These are phyloP conservation scores for Aspergillus diversus DNA, from an alignment of 495 filamentous ascomycete genomes.

Conservation along the genomic window DNA sequence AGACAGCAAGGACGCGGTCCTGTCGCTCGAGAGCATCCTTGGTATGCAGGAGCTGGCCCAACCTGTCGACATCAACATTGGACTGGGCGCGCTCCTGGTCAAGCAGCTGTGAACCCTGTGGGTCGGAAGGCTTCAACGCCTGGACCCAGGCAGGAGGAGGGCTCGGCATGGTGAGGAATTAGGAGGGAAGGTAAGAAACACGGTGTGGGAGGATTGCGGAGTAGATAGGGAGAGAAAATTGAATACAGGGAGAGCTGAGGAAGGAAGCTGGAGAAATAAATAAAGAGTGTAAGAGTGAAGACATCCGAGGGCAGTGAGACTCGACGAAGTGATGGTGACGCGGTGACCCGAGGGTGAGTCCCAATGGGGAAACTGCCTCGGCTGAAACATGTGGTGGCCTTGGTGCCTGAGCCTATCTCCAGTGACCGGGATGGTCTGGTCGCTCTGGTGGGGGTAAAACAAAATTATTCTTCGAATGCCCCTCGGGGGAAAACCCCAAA, in stretches of 20 bases:
- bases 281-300: background rate
- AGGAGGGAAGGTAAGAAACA: conserved; percentile 31
- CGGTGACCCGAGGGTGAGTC: conserved; percentile 23
- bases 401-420: conserved; percentile 14
- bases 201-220: conserved; percentile 1
- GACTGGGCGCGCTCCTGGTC: conserved; percentile 62
- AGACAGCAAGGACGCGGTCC: conserved; percentile 54
- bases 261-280: conserved; percentile 4
- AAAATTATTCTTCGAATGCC: background rate
- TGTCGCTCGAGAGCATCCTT: conserved; percentile 58
- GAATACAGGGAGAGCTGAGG: conserved; percentile 13
- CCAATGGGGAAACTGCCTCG: conserved; percentile 28
- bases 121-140: conserved; percentile 61
- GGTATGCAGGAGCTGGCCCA: conserved; percentile 65
- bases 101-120: conserved; percentile 64
- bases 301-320: conserved; percentile 13
- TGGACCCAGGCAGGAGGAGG: conserved; percentile 66
- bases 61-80: conserved; percentile 58
- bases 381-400: conserved; percentile 20
- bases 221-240: conserved; percentile 8
- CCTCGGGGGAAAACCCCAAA: background rate
- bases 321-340: background rate
- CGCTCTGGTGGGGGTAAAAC: background rate
- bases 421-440: background rate
- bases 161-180: conserved; percentile 9